These are phyloP conservation scores for Chlamydomonas applanata DNA, from an alignment of 139 green algal species.

Conservation along the genomic window DNA sequence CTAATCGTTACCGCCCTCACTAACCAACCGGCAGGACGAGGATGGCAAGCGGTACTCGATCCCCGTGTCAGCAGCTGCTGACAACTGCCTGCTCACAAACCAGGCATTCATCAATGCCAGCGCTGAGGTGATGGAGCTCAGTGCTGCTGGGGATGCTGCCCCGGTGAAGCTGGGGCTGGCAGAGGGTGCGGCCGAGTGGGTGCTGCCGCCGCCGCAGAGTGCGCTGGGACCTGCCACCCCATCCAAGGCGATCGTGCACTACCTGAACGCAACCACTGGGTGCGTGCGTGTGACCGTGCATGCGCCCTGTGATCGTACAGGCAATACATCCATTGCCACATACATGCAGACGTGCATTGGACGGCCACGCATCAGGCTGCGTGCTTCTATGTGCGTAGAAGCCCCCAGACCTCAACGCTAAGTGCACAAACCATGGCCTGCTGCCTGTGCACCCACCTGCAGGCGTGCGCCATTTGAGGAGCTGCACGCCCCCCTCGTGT, in stretches of 20 bases:
- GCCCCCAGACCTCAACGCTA: too few relatives aligned
- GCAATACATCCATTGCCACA: too few relatives aligned
- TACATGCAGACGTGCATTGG: too few relatives aligned
- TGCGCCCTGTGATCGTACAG: too few relatives aligned
- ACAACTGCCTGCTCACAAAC: constrained; percentile 70
- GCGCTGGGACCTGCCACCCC: constrained; percentile 36
- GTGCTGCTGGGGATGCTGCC: too few relatives aligned
- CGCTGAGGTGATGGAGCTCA: not conserved
- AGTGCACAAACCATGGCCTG: too few relatives aligned
- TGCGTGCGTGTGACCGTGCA: not conserved
- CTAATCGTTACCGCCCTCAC: too few relatives aligned
- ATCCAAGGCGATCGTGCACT: constrained; percentile 26
- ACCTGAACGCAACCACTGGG: constrained; percentile 52
- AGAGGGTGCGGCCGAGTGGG: constrained; percentile 13
- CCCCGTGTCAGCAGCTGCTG: constrained; percentile 59
- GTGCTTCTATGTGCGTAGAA: too few relatives aligned
- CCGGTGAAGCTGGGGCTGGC: constrained; percentile 10
- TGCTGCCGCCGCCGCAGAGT: constrained; percentile 25
- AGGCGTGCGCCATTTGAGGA: constrained; percentile 29
- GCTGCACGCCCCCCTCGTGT: constrained; percentile 45
- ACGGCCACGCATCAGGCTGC: too few relatives aligned
- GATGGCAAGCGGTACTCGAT: constrained; percentile 62
- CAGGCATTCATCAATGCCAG: constrained; percentile 59
- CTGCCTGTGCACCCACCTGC: constrained; percentile 3
- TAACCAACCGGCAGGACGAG: constrained; percentile 41